Conservation (phyloP, 352 stramenopile genomes). For the Achlya hypogyna region DNA sequence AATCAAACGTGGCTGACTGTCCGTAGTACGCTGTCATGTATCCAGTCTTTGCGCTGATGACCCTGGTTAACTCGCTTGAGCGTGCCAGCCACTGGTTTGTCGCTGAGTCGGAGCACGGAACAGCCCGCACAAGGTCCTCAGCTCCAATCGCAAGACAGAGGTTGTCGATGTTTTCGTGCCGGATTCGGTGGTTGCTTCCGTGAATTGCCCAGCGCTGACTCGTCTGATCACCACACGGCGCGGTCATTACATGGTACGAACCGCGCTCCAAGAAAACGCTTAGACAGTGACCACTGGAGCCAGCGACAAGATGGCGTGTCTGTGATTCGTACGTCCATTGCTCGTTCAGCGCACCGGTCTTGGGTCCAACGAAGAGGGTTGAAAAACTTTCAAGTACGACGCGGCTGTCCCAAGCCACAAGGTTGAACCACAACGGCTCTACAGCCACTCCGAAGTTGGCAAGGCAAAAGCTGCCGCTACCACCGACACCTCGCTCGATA, state of each 20-base stretch:
- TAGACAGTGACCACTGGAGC: constrained; percentile 62
- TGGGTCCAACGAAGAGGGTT: background rate
- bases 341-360: background rate
- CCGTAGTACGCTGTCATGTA: too few species aligned
- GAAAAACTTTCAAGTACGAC: background rate
- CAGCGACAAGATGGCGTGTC: constrained; percentile 80
- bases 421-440: background rate
- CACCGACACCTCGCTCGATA: constrained; percentile 63
- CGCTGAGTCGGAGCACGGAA: background rate
- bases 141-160: constrained; percentile 37
- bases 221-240: constrained; percentile 37
- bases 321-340: background rate
- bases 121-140: background rate
- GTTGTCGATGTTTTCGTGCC: constrained; percentile 32
- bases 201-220: constrained; percentile 66
- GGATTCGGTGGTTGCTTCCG: constrained; percentile 30
- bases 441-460: background rate
- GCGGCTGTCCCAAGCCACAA: background rate
- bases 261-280: constrained; percentile 40
- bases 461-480: background rate
- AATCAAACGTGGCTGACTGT: too few species aligned
- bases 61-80: background rate
- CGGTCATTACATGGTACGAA: constrained; percentile 44
- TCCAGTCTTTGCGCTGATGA: too few species aligned
- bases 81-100: background rate